Conservation (phyloP, 2,329 filamentous ascomycete species). For the Geosmithia morbida region DNA sequence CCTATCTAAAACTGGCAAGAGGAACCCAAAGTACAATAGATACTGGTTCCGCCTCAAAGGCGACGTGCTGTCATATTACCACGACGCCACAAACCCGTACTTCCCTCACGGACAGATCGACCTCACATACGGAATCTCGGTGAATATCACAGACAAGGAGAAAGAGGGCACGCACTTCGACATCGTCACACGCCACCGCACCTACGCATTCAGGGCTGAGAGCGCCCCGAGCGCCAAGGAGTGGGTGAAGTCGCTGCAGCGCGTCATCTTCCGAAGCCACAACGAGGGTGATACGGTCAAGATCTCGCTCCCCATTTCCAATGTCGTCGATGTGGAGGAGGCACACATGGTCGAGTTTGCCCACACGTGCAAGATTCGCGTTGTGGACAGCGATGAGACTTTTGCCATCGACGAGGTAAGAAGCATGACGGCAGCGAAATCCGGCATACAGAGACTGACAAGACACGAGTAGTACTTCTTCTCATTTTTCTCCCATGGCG, state of each 20-base stretch:
- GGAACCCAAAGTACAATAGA: slow-evolving; percentile 74
- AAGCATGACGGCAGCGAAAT: slow-evolving; percentile 1
- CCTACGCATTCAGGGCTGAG: slow-evolving; percentile 80
- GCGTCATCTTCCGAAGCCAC: slow-evolving; percentile 88
- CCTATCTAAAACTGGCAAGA: slow-evolving; percentile 74
- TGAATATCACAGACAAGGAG: slow-evolving; percentile 61
- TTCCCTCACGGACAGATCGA: slow-evolving; percentile 89
- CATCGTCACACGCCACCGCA: slow-evolving; percentile 68
- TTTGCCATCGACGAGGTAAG: slow-evolving; percentile 85
- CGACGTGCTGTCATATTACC: slow-evolving; percentile 83
- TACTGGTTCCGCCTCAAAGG: slow-evolving; percentile 93
- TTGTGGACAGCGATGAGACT: slow-evolving; percentile 86
- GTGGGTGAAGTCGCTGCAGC: slow-evolving; percentile 89
- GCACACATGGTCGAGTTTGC: slow-evolving; percentile 83
- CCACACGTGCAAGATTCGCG: slow-evolving; percentile 84
- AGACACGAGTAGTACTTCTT: slow-evolving; percentile 65
- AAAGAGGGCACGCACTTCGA: slow-evolving; percentile 67
- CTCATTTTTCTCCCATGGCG: slow-evolving; percentile 79
- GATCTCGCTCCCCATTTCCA: slow-evolving; percentile 77
- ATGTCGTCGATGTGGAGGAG: slow-evolving; percentile 85
- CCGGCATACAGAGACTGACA: background rate
- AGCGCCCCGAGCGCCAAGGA: slow-evolving; percentile 80
- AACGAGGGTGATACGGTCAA: slow-evolving; percentile 97
- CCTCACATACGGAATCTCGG: slow-evolving; percentile 79
- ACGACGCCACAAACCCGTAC: slow-evolving; percentile 71